Conservation (phyloP, 2,329 filamentous ascomycete genomes). For the Penicillium sp. region DNA sequence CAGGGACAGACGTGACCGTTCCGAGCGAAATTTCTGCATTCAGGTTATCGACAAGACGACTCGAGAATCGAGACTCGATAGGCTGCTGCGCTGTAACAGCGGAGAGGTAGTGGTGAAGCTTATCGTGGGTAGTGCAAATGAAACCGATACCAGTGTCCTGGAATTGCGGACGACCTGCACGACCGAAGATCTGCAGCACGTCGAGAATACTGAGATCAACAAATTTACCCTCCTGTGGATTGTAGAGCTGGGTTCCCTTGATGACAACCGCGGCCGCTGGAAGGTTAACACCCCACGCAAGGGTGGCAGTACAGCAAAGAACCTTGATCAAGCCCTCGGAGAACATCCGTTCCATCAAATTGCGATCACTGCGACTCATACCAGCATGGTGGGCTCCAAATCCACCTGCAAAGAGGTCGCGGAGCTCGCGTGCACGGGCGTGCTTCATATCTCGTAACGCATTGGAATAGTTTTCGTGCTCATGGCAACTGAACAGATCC, state of each 20-base stretch:
- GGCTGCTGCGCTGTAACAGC: constrained; percentile 95
- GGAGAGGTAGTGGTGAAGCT: constrained; percentile 84
- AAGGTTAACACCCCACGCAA: constrained; percentile 98
- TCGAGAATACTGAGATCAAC: constrained; percentile 95
- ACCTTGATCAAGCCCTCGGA: constrained; percentile 92
- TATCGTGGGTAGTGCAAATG: constrained; percentile 96
- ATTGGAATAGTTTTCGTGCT: constrained; percentile 77
- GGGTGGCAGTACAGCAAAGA: constrained; percentile 94
- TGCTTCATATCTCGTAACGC: constrained; percentile 84
- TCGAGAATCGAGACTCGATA: constrained; percentile 95
- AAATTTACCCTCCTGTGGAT: constrained; percentile 93
- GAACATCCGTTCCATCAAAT: constrained; percentile 93
- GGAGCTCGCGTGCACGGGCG: constrained; percentile 81
- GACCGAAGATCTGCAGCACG: constrained; percentile 96
- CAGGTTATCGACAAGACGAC: constrained; percentile 91
- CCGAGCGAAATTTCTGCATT: constrained; percentile 94
- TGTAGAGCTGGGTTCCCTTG: constrained; percentile 97
- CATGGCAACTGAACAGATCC: constrained; percentile 80
- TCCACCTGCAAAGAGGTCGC: constrained; percentile 87
- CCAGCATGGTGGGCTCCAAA: constrained; percentile 96
- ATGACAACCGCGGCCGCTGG: constrained; percentile 96
- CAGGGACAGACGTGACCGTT: constrained; percentile 90
- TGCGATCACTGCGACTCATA: constrained; percentile 91
- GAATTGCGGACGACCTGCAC: constrained; percentile 95
- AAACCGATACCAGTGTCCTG: constrained; percentile 98